Evolutionary conservation across 805 yeast genomes (phyloP), one percentile per base, ranked within the genome.

Genomic region (Candida andamanensis): DNA sequence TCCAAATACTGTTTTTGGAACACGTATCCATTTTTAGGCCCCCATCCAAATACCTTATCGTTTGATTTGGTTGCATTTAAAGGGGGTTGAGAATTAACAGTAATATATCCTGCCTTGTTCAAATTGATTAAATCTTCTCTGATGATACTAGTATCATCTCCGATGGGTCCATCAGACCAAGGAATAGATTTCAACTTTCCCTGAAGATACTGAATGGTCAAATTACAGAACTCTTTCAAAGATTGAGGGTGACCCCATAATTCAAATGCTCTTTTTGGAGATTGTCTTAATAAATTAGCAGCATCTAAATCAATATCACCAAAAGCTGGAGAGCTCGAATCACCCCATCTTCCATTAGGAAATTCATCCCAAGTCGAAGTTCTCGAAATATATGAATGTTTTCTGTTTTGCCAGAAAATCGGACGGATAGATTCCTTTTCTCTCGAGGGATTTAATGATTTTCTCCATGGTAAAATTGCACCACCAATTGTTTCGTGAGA

Each of bases 331-430:
- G 97, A 92, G 38, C 95, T 71, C 3, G 97, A 85, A 56, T 92
- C 97, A 49, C 98, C 98, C 89, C 96, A 92, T 63, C 98, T 73
- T 39, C 98, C 98, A 58, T 90, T 92, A 31, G 98, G 98, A 52
- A 90, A 92, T 58, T 92, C 98, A 61, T 92, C 98, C 87, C 98
- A 92, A 36, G 82, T 80, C 16, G 92, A 77, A 6, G 97, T 90
- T 57, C 97, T 74, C 29, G 86, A 74, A 40, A 86, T 78, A 55
- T 90, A 90, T 11, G 95, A 79, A 57, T 82, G 83, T 49, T 89
- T 89, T 65, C 97, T 77, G 57, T 86, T 83, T 54, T 85, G 83
- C 97, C 97, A 90, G 59, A 90, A 90, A 41, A 90, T 90, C 12
- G 97, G 97, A 52, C 96, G 76, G 30, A 90, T 89, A 19, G 80